These are phyloP conservation scores for Penicillium herquei DNA, from an alignment of 495 filamentous ascomycete genomes.

Conservation along the genomic window DNA sequence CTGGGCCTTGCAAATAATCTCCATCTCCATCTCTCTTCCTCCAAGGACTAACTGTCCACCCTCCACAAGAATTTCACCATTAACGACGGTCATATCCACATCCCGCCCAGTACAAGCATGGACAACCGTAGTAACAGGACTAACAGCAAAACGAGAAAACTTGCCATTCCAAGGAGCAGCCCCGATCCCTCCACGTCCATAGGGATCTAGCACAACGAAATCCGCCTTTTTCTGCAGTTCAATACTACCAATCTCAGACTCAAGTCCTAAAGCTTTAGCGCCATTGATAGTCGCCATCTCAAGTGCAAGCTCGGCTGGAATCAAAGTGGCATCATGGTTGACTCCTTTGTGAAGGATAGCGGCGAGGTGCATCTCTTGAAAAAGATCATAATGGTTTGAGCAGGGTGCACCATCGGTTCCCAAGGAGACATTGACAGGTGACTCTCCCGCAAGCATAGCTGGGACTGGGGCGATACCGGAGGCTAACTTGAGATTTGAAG, in stretches of 20 bases:
- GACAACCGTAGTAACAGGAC: slow-evolving; percentile 35
- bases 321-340: slow-evolving; percentile 31
- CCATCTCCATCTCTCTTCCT: slow-evolving; percentile 14
- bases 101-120: slow-evolving; percentile 38
- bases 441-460: slow-evolving; percentile 20
- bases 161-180: slow-evolving; percentile 17
- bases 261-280: slow-evolving; percentile 36
- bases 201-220: slow-evolving; percentile 35
- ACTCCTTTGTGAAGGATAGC: slow-evolving; percentile 41
- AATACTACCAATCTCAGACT: slow-evolving; percentile 39
- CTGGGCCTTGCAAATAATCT: slow-evolving; percentile 16
- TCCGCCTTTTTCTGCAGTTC: slow-evolving; percentile 43
- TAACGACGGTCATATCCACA: slow-evolving; percentile 38
- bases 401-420: slow-evolving; percentile 44
- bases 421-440: slow-evolving; percentile 30
- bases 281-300: slow-evolving; percentile 43
- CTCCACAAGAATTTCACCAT: slow-evolving; percentile 33
- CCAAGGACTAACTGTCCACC: slow-evolving; percentile 22
- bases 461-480: slow-evolving; percentile 40
- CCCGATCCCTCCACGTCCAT: slow-evolving; percentile 19
- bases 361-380: slow-evolving; percentile 42
- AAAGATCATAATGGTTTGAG: slow-evolving; percentile 39
- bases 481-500: slow-evolving; percentile 40
- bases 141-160: slow-evolving; percentile 9
- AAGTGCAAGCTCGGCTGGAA: slow-evolving; percentile 34